Conservation (phyloP, 495 filamentous ascomycete genomes). For the Penicillium arizonense region DNA sequence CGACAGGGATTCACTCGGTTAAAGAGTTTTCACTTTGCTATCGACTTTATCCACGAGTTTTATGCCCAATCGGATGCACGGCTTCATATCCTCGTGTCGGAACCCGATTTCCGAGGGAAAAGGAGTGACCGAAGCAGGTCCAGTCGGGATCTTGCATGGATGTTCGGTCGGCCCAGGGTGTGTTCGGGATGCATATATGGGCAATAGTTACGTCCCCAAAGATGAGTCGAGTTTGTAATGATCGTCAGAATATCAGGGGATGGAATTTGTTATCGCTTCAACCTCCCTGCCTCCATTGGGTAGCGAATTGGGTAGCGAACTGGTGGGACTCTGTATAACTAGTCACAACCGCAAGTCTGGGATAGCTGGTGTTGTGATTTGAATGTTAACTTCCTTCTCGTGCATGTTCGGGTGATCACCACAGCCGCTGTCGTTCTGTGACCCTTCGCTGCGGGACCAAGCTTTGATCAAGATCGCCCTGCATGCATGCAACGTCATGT, state of each 20-base stretch:
- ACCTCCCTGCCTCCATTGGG: background rate
- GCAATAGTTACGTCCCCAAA: too few relatives aligned
- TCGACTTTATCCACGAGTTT: background rate
- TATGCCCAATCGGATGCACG: conserved; percentile 5
- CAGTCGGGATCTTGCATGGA: background rate
- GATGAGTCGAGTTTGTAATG: background rate
- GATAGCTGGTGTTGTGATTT: too few relatives aligned
- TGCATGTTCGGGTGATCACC: too few relatives aligned
- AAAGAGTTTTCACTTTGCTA: too few relatives aligned
- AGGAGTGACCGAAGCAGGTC: background rate
- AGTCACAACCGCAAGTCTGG: too few relatives aligned
- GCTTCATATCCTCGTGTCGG: background rate
- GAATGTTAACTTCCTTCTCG: too few relatives aligned
- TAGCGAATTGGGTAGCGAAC: background rate
- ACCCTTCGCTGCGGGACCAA: background rate
- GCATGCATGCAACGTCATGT: conserved; percentile 1
- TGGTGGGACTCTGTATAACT: too few relatives aligned
- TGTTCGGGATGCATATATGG: too few relatives aligned
- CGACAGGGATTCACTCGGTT: background rate
- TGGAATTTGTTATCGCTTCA: background rate
- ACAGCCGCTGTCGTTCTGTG: background rate
- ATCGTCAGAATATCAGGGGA: background rate
- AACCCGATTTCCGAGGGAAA: conserved; percentile 1
- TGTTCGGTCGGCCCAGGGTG: background rate
- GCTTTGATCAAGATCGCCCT: conserved; percentile 2